Conservation (phyloP, 2,329 filamentous ascomycete species). For the Ceratocystis alfenasii region DNA sequence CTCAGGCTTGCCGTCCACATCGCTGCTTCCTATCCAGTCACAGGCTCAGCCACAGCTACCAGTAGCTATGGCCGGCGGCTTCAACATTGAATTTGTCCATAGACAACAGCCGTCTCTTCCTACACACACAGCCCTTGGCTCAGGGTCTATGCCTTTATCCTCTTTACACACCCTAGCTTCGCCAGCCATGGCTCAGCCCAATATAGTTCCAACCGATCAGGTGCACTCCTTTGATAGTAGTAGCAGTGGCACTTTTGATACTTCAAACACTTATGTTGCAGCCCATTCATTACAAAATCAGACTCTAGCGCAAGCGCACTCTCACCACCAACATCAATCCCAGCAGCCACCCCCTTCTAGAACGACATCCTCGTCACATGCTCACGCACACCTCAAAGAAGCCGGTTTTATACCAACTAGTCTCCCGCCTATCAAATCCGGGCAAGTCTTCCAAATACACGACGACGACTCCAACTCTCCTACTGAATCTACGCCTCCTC, state of each 20-base stretch:
- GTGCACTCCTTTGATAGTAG: not conserved
- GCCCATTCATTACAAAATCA: not conserved
- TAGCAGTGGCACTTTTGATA: not conserved
- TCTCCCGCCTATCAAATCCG: slow-evolving; percentile 17
- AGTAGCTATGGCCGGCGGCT: slow-evolving; percentile 1
- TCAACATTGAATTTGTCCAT: slow-evolving; percentile 17
- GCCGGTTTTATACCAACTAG: slow-evolving; percentile 15
- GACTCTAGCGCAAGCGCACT: not conserved
- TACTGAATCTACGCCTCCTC: slow-evolving; percentile 19
- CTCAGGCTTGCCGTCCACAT: not conserved
- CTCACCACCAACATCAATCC: not conserved
- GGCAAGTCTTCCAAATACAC: slow-evolving; percentile 21
- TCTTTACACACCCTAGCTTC: not conserved
- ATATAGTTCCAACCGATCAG: not conserved
- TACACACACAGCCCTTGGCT: not conserved
- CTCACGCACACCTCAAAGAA: slow-evolving; percentile 9
- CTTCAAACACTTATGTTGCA: not conserved
- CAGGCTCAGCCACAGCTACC: not conserved
- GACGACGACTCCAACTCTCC: slow-evolving; percentile 20
- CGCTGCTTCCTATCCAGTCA: not conserved
- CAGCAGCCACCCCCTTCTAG: slow-evolving; percentile 3
- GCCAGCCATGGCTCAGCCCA: not conserved
- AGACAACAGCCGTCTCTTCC: not conserved
- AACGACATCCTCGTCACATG: slow-evolving; percentile 10
- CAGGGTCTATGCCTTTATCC: not conserved